phyloP scores from a whole-genome alignment of 2,329 filamentous ascomycete genomes.

The Penicillium sp. region DNA sequence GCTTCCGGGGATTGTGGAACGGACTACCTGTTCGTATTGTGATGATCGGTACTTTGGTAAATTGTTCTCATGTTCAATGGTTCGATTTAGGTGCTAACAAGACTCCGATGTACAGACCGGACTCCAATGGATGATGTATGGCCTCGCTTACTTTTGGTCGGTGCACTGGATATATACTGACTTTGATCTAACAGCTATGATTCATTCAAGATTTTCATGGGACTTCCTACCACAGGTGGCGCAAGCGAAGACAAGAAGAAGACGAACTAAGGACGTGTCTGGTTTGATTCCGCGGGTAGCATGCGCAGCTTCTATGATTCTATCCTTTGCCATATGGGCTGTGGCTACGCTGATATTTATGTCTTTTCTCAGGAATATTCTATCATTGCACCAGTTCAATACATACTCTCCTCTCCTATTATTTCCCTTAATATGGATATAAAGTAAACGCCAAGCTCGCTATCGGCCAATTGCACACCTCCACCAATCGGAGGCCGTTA shows the following conservation, averaged over 20 bases:
- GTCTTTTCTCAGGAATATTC: neutral
- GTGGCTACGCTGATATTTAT: neutral
- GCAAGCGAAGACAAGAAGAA: constrained; percentile 50
- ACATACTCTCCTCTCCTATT: neutral
- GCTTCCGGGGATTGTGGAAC: constrained; percentile 87
- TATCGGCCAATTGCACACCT: constrained; percentile 24
- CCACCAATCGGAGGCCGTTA: constrained; percentile 25
- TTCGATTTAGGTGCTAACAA: constrained; percentile 17
- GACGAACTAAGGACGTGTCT: neutral
- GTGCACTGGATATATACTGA: constrained; percentile 20
- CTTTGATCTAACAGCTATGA: constrained; percentile 49
- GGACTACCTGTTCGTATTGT: constrained; percentile 81
- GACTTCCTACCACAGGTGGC: constrained; percentile 78
- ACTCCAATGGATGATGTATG: constrained; percentile 92
- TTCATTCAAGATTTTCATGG: constrained; percentile 88
- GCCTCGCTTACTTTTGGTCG: constrained; percentile 22
- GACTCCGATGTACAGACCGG: constrained; percentile 53
- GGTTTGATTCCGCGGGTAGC: neutral
- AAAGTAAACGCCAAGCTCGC: constrained; percentile 16
- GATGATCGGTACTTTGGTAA: constrained; percentile 73
- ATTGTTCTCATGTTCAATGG: constrained; percentile 11
- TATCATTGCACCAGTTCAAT: neutral
- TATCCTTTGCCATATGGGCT: neutral
- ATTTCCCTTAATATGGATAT: neutral
- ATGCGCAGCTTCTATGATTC: neutral